Evolutionary conservation across 805 yeast genomes (phyloP).

Genomic region (Wickerhamiella qilinensis): DNA sequence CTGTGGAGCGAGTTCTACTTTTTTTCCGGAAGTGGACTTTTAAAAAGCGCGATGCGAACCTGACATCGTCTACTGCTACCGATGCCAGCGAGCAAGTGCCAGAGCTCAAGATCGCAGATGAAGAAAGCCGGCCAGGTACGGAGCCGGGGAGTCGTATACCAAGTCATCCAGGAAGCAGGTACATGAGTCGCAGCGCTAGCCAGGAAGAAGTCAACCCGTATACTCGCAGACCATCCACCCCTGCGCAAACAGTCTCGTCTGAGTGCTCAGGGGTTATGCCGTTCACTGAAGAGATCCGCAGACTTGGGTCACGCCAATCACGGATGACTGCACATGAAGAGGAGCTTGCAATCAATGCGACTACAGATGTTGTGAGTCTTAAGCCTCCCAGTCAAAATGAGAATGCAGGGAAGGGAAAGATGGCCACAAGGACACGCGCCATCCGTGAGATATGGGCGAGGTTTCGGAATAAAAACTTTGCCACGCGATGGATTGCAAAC

Average conservation of each 20-base stretch:
- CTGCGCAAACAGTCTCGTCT: not conserved
- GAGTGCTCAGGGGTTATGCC: not conserved
- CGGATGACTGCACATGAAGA: not conserved
- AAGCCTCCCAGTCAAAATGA: not conserved
- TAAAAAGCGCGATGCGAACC: conserved; percentile 7
- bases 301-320: not conserved
- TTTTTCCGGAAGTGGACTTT: not conserved
- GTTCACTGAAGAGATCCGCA: not conserved
- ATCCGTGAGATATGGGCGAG: conserved; percentile 6
- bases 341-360: conserved; percentile 1
- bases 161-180: no score
- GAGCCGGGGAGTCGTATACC: not conserved
- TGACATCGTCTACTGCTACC: not conserved
- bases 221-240: not conserved
- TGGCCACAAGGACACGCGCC: not conserved
- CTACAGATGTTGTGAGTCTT: conserved; percentile 1
- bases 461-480: conserved; percentile 7
- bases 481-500: conserved; percentile 23
- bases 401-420: not conserved
- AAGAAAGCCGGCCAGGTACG: not conserved
- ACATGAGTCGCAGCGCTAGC: not conserved
- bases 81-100: not conserved
- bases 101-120: not conserved
- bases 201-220: not conserved
- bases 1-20: conserved; percentile 1